Evolutionary conservation across 495 filamentous ascomycete species (phyloP).

Genomic region (Podospora comata): DNA sequence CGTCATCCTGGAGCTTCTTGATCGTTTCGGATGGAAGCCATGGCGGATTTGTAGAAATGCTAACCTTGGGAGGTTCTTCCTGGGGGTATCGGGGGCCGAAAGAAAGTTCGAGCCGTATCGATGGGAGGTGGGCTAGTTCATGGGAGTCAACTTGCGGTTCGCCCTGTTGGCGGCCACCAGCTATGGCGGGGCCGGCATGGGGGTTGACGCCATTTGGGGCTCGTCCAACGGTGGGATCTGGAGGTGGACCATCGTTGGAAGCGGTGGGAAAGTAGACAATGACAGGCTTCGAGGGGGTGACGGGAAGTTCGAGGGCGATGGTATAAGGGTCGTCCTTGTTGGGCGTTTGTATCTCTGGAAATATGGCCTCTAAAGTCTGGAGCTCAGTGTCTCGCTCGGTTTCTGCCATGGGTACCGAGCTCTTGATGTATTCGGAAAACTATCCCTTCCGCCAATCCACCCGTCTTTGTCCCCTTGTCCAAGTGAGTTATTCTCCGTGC

Average conservation of each 20-base stretch:
- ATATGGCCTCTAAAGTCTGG: slow-evolving; percentile 81
- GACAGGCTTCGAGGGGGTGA: slow-evolving; percentile 66
- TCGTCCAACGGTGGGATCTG: slow-evolving; percentile 7
- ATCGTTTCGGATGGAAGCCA: slow-evolving; percentile 67
- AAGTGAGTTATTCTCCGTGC: neutral
- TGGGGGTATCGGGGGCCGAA: slow-evolving; percentile 77
- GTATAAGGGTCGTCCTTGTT: slow-evolving; percentile 58
- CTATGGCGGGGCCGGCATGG: neutral
- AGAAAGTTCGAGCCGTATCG: slow-evolving; percentile 63
- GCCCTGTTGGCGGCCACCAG: neutral
- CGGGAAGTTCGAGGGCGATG: slow-evolving; percentile 67
- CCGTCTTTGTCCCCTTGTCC: neutral
- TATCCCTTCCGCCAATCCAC: neutral
- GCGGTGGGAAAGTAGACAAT: slow-evolving; percentile 64
- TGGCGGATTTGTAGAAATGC: slow-evolving; percentile 59
- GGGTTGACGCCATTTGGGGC: slow-evolving; percentile 18
- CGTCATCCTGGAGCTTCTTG: slow-evolving; percentile 59
- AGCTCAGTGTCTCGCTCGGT: slow-evolving; percentile 67
- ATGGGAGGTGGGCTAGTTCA: slow-evolving; percentile 69
- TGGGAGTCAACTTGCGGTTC: slow-evolving; percentile 50
- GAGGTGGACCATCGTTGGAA: slow-evolving; percentile 36
- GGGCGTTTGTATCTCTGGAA: slow-evolving; percentile 68
- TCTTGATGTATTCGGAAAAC: neutral
- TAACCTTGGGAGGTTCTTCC: slow-evolving; percentile 59
- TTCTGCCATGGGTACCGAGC: slow-evolving; percentile 11